Evolutionary conservation across 139 green algal species (phyloP), one percentile per base, ranked within the genome.

Genomic region (Edaphochlamys debaryana): DNA sequence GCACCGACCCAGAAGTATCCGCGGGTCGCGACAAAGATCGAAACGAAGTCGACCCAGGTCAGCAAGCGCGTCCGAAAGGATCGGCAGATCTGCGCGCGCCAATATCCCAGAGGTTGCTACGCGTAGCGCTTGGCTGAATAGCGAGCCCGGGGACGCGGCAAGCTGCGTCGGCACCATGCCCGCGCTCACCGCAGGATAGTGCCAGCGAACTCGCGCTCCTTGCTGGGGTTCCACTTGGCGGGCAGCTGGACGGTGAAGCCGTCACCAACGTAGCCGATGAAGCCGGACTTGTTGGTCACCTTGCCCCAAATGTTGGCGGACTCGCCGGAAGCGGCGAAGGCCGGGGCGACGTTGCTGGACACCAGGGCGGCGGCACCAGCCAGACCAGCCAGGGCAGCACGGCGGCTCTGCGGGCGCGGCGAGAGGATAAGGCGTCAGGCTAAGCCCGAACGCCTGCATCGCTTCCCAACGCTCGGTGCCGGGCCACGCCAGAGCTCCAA

Each of bases 161-260:
- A 63, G 56, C 17, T 32, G n/a, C n/a, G n/a, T n/a, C n/a, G n/a
- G 52, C 69, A 29, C 23, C 56, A 27, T 9, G 2, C 56, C 15
- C 9, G 4, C 40, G 63, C 76, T 82, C 72, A 94, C 89, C 93
- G 79, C 45, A 96, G 85, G 75, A 95, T 82, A 72, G 90, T 69
- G 77, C 90, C 91, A 23, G 87, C 86, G 84, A 94, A 97, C 79
- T 98, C 95, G n/a, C 79, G 74, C 94, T 99, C 96, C 90, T 94
- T 97, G 87, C 88, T 94, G 62, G 97, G 96, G 93, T 98, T 98
- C 96, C 95, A 99, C 94, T 98, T 98, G 87, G 91, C 87, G 66
- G 97, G 97, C 70, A 99, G 87, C 80, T 97, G 87, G 79, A 99
- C 38, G 4, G 93, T 87, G 88, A 97, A 99, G 89, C 94, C 96